Conservation (phyloP, 352 stramenopile species). For the Phytophthora nicotianae region DNA sequence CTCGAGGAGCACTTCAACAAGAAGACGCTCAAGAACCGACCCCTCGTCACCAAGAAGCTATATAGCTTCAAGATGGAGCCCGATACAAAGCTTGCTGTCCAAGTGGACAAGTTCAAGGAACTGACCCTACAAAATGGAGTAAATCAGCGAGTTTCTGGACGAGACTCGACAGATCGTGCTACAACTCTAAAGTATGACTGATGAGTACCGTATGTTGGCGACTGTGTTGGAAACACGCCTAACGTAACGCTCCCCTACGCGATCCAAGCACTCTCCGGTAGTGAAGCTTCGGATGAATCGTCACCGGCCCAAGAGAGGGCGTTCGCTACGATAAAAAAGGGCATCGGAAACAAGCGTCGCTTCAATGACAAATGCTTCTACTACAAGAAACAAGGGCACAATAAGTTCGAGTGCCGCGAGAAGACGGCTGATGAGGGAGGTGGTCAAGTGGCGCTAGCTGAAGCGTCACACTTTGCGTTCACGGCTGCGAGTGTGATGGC, state of each 20-base stretch:
- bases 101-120: background rate
- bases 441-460: too few relatives aligned
- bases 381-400: background rate
- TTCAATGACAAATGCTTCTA: slow-evolving; percentile 1
- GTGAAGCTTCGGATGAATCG: slow-evolving; percentile 6
- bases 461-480: too few relatives aligned
- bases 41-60: background rate
- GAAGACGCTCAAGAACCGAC: background rate
- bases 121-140: background rate
- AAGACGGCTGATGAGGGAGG: background rate
- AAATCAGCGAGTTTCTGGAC: background rate
- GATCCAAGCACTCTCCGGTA: slow-evolving; percentile 1
- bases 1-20: background rate
- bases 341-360: background rate
- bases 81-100: background rate
- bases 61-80: background rate
- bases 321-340: background rate
- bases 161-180: background rate
- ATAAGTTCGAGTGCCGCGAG: background rate
- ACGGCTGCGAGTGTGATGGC: too few relatives aligned
- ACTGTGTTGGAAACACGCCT: background rate
- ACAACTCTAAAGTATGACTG: background rate
- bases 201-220: background rate
- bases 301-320: background rate
- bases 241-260: background rate